Evolutionary conservation across 2,329 filamentous ascomycete genomes (phyloP), one percentile per base, ranked within the genome.

Genomic region (Pseudomassariella vexata): DNA sequence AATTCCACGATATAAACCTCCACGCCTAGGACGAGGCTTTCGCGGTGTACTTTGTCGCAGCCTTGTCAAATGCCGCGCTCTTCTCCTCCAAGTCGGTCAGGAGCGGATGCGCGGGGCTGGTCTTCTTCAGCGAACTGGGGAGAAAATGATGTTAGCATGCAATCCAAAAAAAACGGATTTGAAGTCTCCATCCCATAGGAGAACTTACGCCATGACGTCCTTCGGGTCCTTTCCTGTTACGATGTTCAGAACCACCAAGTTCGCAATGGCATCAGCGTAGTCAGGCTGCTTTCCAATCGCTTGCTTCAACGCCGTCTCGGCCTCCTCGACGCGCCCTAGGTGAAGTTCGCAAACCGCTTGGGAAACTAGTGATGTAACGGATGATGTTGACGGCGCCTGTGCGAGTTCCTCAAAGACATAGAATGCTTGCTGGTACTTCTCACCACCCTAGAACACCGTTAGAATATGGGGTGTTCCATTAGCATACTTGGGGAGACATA

Each of bases 391-490:
- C 3, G 88, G 82, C 18, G 85, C 82, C 54, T 94, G 86, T 5
- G 92, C 90, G 29, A 96, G 76, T 61, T 98, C 92, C 62, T 96
- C 90, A 52, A 87, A 96, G 39, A 96, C 90, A 68, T 98, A 96
- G 63, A 94, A 96, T 12, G 90, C 82, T 53, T 92, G 85, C 54
- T 96, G 92, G 62, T 96, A 96, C 58, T 87, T 92, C 48, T 95
- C 88, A 46, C 89, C 89, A 52, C 90, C 90, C 83, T 94, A 39
- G 17, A 33, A 6, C 20, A 19, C 23, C 18, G 37, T 65, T 43
- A 60, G 51, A 44, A 39, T 9, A 10, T 14, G 4, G 14, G 9
- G 27, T n/a, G n/a, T 14, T 24, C 28, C 5, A 32, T 41, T 38
- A 43, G 37, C 12, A 17, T 23, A 15, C 19, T 16, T 24, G 25